These are phyloP conservation scores for Furcasterigmium sp. DNA, from an alignment of 2,329 filamentous ascomycete genomes.

Conservation along the genomic window DNA sequence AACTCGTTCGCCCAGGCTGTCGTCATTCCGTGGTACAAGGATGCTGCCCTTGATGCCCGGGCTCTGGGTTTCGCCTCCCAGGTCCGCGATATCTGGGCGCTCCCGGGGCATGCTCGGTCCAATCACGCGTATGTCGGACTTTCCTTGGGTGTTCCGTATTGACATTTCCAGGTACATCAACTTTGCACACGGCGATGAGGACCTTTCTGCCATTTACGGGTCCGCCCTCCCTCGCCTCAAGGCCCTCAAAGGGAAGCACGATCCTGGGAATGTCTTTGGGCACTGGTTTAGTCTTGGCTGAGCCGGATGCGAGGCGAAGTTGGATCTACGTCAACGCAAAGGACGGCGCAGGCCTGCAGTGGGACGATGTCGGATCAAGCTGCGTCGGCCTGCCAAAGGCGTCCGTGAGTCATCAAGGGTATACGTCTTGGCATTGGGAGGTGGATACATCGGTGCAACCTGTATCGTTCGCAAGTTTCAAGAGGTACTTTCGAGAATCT, in stretches of 20 bases:
- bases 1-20: slow-evolving; percentile 25
- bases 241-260: slow-evolving; percentile 19
- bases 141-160: not conserved
- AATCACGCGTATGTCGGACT: slow-evolving; percentile 15
- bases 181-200: slow-evolving; percentile 26
- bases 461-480: too few relatives aligned
- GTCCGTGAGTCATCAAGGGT: too few relatives aligned
- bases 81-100: slow-evolving; percentile 21
- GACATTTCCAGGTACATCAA: slow-evolving; percentile 21
- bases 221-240: slow-evolving; percentile 17
- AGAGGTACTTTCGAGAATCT: too few relatives aligned
- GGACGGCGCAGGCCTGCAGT: too few relatives aligned
- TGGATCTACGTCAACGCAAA: too few relatives aligned
- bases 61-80: slow-evolving; percentile 25
- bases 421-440: too few relatives aligned
- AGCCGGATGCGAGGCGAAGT: too few relatives aligned
- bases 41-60: slow-evolving; percentile 24
- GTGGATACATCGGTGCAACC: too few relatives aligned
- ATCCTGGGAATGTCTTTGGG: slow-evolving; percentile 19
- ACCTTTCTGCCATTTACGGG: slow-evolving; percentile 17
- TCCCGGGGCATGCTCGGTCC: slow-evolving; percentile 9
- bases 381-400: too few relatives aligned
- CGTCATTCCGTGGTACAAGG: slow-evolving; percentile 32
- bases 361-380: too few relatives aligned
- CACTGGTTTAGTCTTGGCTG: slow-evolving; percentile 21